These are phyloP conservation scores for Daldinia bambusicola DNA, from an alignment of 495 filamentous ascomycete species.

Conservation along the genomic window DNA sequence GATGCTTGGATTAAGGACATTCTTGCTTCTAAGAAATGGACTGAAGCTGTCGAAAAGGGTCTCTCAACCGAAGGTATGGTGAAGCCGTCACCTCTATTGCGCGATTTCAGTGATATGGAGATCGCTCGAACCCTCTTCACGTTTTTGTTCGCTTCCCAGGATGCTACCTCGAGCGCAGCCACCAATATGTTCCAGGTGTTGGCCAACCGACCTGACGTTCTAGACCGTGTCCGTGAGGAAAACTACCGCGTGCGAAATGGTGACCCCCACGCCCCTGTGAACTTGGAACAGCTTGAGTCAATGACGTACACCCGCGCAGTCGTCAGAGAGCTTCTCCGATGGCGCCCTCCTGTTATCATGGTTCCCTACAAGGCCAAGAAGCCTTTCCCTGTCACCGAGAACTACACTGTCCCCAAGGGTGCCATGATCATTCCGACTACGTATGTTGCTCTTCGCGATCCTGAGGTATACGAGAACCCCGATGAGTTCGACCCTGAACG, in stretches of 20 bases:
- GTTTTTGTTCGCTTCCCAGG: conserved; percentile 97
- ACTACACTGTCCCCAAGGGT: conserved; percentile 89
- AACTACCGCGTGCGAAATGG: conserved; percentile 82
- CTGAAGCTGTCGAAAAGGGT: conserved; percentile 74
- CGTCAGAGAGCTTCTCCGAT: conserved; percentile 92
- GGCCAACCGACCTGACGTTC: conserved; percentile 90
- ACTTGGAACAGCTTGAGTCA: conserved; percentile 85
- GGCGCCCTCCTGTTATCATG: conserved; percentile 97
- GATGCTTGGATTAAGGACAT: conserved; percentile 92
- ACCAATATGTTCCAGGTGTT: conserved; percentile 97
- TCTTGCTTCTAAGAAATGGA: conserved; percentile 81
- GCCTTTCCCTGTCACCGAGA: conserved; percentile 88
- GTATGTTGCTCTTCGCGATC: conserved; percentile 91
- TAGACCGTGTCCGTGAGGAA: conserved; percentile 93
- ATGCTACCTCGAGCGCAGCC: conserved; percentile 90
- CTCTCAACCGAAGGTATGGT: conserved; percentile 70
- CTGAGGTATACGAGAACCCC: conserved; percentile 89
- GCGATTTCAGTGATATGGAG: conserved; percentile 90
- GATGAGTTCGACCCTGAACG: conserved; percentile 91
- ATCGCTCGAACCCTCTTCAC: conserved; percentile 96
- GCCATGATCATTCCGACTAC: conserved; percentile 94
- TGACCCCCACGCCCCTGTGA: conserved; percentile 73
- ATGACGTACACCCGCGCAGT: conserved; percentile 93
- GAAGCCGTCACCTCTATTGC: conserved; percentile 83
- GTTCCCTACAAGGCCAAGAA: conserved; percentile 97